Evolutionary conservation across 2,329 filamentous ascomycete species (phyloP).

Genomic region (Tolypocladium tropicale): DNA sequence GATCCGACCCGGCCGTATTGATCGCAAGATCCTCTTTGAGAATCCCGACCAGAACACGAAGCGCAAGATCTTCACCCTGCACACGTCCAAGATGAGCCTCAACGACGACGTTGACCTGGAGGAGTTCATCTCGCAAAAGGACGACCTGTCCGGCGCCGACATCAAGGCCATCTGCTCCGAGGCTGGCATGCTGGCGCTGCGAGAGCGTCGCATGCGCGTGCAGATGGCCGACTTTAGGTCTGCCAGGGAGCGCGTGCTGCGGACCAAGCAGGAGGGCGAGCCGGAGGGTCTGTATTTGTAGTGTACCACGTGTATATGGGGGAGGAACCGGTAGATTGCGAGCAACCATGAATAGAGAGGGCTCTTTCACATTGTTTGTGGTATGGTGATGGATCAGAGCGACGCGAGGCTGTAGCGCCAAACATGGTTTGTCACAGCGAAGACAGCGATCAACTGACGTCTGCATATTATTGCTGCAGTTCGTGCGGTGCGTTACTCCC

Average conservation of each 20-base stretch:
- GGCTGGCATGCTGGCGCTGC: slow-evolving; percentile 84
- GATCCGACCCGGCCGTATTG: slow-evolving; percentile 94
- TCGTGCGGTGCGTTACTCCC: background rate
- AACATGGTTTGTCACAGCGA: background rate
- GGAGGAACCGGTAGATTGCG: background rate
- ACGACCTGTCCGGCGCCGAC: slow-evolving; percentile 91
- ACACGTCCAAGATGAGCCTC: slow-evolving; percentile 97
- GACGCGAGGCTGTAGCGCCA: background rate
- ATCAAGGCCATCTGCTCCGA: slow-evolving; percentile 99
- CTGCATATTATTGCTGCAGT: background rate
- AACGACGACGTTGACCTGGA: slow-evolving; percentile 96
- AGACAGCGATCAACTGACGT: background rate
- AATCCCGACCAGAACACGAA: slow-evolving; percentile 73
- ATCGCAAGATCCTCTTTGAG: slow-evolving; percentile 83
- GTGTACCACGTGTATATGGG: slow-evolving; percentile 13
- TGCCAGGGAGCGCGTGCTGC: slow-evolving; percentile 86
- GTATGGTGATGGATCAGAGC: background rate
- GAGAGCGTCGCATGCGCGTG: slow-evolving; percentile 93
- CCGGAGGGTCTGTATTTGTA: slow-evolving; percentile 99
- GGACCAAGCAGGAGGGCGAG: slow-evolving; percentile 97
- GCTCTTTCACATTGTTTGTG: background rate
- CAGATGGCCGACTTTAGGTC: slow-evolving; percentile 97
- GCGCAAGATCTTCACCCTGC: slow-evolving; percentile 96
- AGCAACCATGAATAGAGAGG: background rate
- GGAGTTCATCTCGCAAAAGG: slow-evolving; percentile 97